These are phyloP conservation scores for Tardiomyces depauwii DNA, from an alignment of 1,139 yeast species.

Conservation along the genomic window DNA sequence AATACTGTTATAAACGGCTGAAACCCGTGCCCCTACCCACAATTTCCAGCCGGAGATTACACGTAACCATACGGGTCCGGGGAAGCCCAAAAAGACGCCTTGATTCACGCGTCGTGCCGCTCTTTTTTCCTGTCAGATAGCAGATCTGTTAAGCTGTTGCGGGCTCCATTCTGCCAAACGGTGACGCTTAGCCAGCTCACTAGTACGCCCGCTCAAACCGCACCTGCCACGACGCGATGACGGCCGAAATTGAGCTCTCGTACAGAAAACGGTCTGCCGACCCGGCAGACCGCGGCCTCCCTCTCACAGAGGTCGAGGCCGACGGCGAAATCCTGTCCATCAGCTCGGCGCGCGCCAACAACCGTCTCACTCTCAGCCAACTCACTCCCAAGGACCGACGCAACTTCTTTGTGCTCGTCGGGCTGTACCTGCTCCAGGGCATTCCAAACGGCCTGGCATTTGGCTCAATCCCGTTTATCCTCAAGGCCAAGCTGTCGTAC, in stretches of 20 bases:
- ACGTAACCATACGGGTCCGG: too few species aligned
- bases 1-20: too few species aligned
- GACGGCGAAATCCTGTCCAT: background rate
- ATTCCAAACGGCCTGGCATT: conserved; percentile 93
- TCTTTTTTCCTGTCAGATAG: too few species aligned
- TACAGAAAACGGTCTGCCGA: background rate
- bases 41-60: too few species aligned
- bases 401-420: conserved; percentile 59
- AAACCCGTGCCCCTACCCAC: too few species aligned
- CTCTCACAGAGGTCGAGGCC: background rate
- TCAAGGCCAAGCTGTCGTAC: conserved; percentile 73
- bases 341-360: background rate
- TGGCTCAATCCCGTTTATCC: conserved; percentile 87
- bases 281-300: background rate
- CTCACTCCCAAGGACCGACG: conserved; percentile 30
- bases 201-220: too few species aligned
- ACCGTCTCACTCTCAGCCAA: conserved; percentile 10
- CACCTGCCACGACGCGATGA: background rate
- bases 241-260: background rate
- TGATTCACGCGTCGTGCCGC: too few species aligned
- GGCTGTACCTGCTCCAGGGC: conserved; percentile 79
- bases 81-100: too few species aligned
- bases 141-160: too few species aligned
- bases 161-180: too few species aligned
- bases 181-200: too few species aligned